These are phyloP conservation scores for Aspergillus neotritici DNA, from an alignment of 2,329 filamentous ascomycete species.

Conservation along the genomic window DNA sequence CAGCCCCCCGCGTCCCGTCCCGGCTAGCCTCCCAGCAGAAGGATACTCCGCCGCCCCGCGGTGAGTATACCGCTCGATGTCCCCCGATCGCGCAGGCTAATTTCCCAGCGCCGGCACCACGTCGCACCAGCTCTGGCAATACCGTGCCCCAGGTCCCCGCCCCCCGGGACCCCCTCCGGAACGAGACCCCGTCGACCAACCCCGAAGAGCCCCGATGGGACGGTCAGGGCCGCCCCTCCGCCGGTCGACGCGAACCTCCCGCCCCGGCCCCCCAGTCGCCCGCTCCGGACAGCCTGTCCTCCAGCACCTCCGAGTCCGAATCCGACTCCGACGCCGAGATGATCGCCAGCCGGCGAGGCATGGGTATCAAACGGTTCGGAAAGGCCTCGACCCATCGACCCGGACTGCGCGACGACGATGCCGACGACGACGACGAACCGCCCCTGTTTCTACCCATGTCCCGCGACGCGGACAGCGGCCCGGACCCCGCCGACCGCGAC, in stretches of 20 bases:
- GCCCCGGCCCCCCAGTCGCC: slow-evolving; percentile 25
- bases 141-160: slow-evolving; percentile 26
- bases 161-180: slow-evolving; percentile 21
- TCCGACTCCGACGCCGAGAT: slow-evolving; percentile 21
- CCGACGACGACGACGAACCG: slow-evolving; percentile 41
- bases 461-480: slow-evolving; percentile 14
- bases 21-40: slow-evolving; percentile 34
- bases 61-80: slow-evolving; percentile 12
- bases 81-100: neutral
- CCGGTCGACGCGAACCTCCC: slow-evolving; percentile 20
- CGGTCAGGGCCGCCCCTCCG: slow-evolving; percentile 17
- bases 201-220: slow-evolving; percentile 22
- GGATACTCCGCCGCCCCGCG: slow-evolving; percentile 24
- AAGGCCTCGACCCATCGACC: slow-evolving; percentile 35
- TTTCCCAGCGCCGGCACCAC: slow-evolving; percentile 8
- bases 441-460: slow-evolving; percentile 43
- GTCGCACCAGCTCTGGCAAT: slow-evolving; percentile 28
- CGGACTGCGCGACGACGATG: slow-evolving; percentile 31
- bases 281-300: slow-evolving; percentile 24
- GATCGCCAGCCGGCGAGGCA: slow-evolving; percentile 16
- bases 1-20: slow-evolving; percentile 38
- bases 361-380: slow-evolving; percentile 34
- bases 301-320: slow-evolving; percentile 22
- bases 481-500: slow-evolving; percentile 26
- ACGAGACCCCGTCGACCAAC: slow-evolving; percentile 19